Evolutionary conservation across 345 rosid genomes (phyloP), one percentile per base, ranked within the genome.

Genomic region (Hevea brasiliensis): DNA sequence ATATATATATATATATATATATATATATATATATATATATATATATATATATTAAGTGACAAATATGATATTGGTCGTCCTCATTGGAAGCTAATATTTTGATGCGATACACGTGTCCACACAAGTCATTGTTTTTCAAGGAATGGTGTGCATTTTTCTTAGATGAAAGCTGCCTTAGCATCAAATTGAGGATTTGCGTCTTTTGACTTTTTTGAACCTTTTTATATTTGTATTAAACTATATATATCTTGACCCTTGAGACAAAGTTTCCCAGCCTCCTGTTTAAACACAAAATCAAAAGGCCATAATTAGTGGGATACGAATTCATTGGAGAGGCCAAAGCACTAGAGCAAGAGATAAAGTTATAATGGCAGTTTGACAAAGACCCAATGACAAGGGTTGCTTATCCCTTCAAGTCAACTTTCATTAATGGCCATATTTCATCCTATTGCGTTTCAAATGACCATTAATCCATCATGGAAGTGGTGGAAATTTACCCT

Each of bases 281-380:
- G 51, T 12, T 47, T 47, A 12, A 47, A 10, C 13, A 14, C 17
- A 13, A 69, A 53, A 54, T 41, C 21, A 53, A 40, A 35, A 37
- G 62, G 26, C 29, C 54, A 32, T 21, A 21, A 47, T 53, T 68
- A 60, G 59, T 47, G 53, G 67, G 48, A 58, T 70, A 15, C 56
- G 24, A 59, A 59, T 59, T 48, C 58, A 47, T 57, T 48, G 40
- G 40, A 23, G 24, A 26, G 10, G 40, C 29, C 5, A 24, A 68
- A 11, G 71, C 78, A 70, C 67, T 57, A 9, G 51, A 56, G 5
- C 12, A 61, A 55, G 53, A 7, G 73, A 67, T 72, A 67, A 77
- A 71, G 15, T 27, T 50, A 35, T 68, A 72, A 79, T 74, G 82
- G 78, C 75, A 67, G 74, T 57, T 77, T 74, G 81, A 81, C 76